Base-by-base conservation (phyloP, 2,329 filamentous ascomycete genomes). In the Diaporthe ilicicola region DNA sequence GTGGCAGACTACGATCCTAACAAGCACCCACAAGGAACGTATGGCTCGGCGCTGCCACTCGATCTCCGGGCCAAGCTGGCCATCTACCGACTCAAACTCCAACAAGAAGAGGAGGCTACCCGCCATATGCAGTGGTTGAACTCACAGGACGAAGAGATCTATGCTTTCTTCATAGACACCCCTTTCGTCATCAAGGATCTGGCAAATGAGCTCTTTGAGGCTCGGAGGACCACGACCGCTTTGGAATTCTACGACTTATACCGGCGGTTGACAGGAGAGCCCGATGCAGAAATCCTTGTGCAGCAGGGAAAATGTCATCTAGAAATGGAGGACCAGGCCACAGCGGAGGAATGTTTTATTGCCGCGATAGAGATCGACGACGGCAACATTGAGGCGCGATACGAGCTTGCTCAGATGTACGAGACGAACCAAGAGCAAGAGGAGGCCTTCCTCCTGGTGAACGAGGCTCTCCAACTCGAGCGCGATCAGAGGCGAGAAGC, bases 41-140 rank as follows among this genome's bases (percentile, higher is more conserved):
- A 97, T 79, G 94, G 94, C 0, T 80, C 87, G 48, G 90, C 91
- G 1, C 84, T 98, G 48, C 95, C 95, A 0, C 80, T 95, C 6
- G 94, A 98, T 75, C 84, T 99, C 51, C 91, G 95, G 24, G 89
- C 94, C 37, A 96, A 95, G 78, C 84, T 99, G 73, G 95, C 93
- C 4, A 84, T 95, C 4, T 95, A 94, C 78, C 90, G 96, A n/a
- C 82, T 97, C 44, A 91, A 90, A 69, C 84, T 94, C 72, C 90
- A 89, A 0, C 83, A 91, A 32, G 83, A 89, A 27, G 83, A 89
- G 17, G 95, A 98, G 83, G 94, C 94, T 22, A 85, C 93, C 15
- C 74, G 92, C 89, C 93, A 95, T 77, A 85, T 95, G 70, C 83
- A 88, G 71, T 91, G 91, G 83, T 85, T 98, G 34, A 88, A 93